phyloP scores from a whole-genome alignment of 139 green algal species.

The Zygnema circumcarinatum region DNA sequence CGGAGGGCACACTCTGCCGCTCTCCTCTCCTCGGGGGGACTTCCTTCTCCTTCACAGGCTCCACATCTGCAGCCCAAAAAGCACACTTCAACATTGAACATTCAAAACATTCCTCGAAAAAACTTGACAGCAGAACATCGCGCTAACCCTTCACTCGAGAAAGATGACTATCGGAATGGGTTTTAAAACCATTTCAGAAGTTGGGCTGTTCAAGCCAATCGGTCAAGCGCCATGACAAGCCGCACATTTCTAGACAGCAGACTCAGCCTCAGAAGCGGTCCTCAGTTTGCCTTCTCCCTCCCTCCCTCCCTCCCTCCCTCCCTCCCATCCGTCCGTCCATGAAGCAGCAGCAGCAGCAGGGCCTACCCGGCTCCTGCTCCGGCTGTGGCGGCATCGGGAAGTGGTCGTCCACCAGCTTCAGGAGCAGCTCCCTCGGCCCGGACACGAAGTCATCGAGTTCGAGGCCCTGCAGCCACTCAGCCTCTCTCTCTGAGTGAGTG shows the following conservation, averaged over 20 bases:
- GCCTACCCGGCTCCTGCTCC: no score
- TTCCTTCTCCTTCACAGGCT: conserved; percentile 17
- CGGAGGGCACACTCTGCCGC: not conserved
- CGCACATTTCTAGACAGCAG: no score
- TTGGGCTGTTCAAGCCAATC: no score
- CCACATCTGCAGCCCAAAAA: not conserved
- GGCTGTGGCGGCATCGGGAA: conserved; percentile 55
- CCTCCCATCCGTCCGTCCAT: not conserved
- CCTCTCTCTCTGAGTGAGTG: not conserved
- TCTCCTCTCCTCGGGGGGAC: not conserved
- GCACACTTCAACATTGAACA: not conserved
- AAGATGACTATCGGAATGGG: no score
- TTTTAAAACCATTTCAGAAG: no score
- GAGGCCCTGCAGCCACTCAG: conserved; percentile 22
- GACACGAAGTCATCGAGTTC: conserved; percentile 81
- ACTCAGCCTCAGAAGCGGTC: no score
- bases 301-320: no score
- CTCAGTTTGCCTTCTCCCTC: no score
- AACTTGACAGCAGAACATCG: not conserved
- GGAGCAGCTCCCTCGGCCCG: conserved; percentile 75
- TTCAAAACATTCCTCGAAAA: not conserved
- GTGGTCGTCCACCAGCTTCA: conserved; percentile 64
- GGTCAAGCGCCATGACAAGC: no score
- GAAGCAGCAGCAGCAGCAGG: no score
- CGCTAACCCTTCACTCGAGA: not conserved